A percentile compares a stretch with the other conserved stretches of the same genome.
phyloP scores from a whole-genome alignment of 2,329 filamentous ascomycete species.

The Xylariaceae sp. region DNA sequence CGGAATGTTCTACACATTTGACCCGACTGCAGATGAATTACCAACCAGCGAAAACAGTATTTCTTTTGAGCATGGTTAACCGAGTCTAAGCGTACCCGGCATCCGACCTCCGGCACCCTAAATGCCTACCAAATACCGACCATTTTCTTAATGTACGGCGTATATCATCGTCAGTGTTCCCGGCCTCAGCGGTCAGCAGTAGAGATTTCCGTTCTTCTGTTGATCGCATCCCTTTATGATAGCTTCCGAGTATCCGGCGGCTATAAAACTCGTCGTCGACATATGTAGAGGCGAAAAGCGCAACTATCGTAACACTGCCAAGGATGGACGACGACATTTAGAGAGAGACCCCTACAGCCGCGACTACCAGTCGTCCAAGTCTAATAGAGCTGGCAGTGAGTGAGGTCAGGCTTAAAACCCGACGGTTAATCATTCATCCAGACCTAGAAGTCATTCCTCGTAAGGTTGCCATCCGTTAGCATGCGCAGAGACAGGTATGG shows the following conservation, averaged over 20 bases:
- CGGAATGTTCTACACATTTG: not conserved
- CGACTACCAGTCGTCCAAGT: not conserved
- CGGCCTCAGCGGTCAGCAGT: not conserved
- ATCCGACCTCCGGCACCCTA: not conserved
- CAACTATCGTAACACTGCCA: not conserved
- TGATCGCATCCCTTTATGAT: not conserved
- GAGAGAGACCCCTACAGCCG: not conserved
- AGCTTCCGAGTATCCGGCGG: not conserved
- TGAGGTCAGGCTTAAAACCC: too few relatives aligned
- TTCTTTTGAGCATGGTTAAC: slow-evolving; percentile 4
- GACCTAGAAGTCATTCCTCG: too few relatives aligned
- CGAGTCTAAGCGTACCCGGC: not conserved
- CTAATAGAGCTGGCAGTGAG: too few relatives aligned
- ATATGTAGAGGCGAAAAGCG: not conserved
- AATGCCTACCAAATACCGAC: not conserved
- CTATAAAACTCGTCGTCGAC: not conserved
- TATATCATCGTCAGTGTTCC: not conserved
- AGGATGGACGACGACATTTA: not conserved
- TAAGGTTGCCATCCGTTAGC: not conserved
- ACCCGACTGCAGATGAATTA: too few relatives aligned
- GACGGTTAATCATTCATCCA: too few relatives aligned
- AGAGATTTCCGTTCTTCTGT: not conserved
- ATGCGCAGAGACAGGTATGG: not conserved
- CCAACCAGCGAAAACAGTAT: too few relatives aligned
- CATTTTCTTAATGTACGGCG: not conserved